phyloP scores from a whole-genome alignment of 805 yeast species.

The Candida palmyrensis region DNA sequence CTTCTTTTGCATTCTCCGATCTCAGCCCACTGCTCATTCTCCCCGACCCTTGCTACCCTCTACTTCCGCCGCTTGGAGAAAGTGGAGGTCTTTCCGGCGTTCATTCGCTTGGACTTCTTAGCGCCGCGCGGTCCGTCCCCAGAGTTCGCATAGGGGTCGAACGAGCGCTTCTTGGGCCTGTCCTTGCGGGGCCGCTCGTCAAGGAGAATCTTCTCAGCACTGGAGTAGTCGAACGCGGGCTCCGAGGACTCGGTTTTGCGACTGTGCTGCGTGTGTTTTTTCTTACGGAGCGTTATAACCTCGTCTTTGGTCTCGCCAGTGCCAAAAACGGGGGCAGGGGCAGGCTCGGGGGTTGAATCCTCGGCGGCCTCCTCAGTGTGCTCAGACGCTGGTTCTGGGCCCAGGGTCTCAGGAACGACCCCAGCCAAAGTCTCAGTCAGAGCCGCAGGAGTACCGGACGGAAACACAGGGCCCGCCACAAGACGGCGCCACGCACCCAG shows the following conservation, averaged over 20 bases:
- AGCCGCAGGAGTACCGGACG: too few species aligned
- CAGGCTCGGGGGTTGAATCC: slow-evolving; percentile 3
- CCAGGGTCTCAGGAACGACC: neutral
- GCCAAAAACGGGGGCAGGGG: slow-evolving; percentile 3
- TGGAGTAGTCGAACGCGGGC: slow-evolving; percentile 40
- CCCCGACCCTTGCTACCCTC: too few species aligned
- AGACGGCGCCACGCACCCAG: too few species aligned
- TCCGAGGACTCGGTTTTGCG: slow-evolving; percentile 7
- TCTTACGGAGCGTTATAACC: slow-evolving; percentile 34
- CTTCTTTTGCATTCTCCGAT: too few species aligned
- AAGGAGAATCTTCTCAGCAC: slow-evolving; percentile 37
- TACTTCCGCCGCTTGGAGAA: slow-evolving; percentile 15
- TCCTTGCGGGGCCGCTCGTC: slow-evolving; percentile 11
- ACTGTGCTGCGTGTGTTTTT: slow-evolving; percentile 7
- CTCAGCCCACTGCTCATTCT: too few species aligned
- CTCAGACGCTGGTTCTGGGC: neutral
- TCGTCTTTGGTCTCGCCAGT: slow-evolving; percentile 15
- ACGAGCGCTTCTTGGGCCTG: slow-evolving; percentile 38
- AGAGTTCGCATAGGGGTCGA: slow-evolving; percentile 54
- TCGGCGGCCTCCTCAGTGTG: neutral
- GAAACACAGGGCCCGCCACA: too few species aligned
- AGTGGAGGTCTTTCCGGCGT: slow-evolving; percentile 34
- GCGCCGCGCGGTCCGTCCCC: slow-evolving; percentile 51
- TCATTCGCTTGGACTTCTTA: slow-evolving; percentile 36
- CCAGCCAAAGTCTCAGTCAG: neutral